phyloP scores from a whole-genome alignment of 768 basidiomycete species.

The Rhodosporidiobolus sp. region DNA sequence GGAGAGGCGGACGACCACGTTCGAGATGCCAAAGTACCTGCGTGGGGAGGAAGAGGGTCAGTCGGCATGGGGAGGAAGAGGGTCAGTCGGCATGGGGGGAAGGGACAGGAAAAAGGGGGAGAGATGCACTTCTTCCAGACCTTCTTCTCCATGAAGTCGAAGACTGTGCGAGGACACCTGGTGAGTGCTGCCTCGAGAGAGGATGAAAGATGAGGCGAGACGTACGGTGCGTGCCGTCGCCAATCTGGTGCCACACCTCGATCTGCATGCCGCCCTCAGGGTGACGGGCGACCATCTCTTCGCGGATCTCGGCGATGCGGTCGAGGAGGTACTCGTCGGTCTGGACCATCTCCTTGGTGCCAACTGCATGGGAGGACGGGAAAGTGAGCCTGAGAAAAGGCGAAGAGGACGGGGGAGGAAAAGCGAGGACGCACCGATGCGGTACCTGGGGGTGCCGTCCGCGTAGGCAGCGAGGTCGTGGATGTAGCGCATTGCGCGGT shows the following conservation, averaged over 20 bases:
- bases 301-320: conserved; percentile 62
- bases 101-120: not conserved
- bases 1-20: conserved; percentile 82
- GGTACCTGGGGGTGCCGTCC: conserved; percentile 74
- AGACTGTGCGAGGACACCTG: conserved; percentile 54
- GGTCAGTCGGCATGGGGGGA: not conserved
- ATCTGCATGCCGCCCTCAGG: conserved; percentile 60
- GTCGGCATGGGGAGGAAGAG: not conserved
- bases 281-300: conserved; percentile 57
- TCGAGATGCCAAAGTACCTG: conserved; percentile 79
- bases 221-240: conserved; percentile 30
- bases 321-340: conserved; percentile 78
- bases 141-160: conserved; percentile 66
- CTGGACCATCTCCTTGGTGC: conserved; percentile 78
- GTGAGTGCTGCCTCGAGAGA: not conserved
- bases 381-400: too few species aligned
- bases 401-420: not conserved
- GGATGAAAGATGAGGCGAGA: not conserved
- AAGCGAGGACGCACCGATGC: conserved; percentile 59
- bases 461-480: conserved; percentile 42
- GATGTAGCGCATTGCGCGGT: conserved; percentile 39
- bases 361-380: conserved; percentile 54
- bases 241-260: conserved; percentile 71
- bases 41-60: conserved; percentile 52
- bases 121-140: conserved; percentile 42